Percentiles rank a stretch among this genome's conserved stretches.
These are phyloP conservation scores for Alternaria solani DNA, from an alignment of 2,329 filamentous ascomycete genomes.

Conservation along the genomic window DNA sequence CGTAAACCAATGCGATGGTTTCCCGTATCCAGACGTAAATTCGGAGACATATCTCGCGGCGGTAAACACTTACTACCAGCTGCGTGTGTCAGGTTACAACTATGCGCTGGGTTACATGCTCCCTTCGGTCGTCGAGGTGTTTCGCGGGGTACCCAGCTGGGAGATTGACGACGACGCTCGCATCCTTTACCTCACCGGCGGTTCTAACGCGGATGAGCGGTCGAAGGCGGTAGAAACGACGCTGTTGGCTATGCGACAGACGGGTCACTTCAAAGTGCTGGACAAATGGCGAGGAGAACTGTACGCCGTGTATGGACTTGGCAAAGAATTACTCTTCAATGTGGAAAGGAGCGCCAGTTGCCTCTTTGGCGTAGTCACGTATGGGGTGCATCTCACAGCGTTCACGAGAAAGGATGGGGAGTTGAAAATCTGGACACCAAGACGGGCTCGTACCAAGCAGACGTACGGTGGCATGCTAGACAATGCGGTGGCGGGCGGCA, in stretches of 20 bases:
- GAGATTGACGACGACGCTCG: constrained; percentile 65
- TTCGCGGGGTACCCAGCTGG: constrained; percentile 67
- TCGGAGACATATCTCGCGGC: constrained; percentile 62
- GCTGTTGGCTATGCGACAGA: constrained; percentile 71
- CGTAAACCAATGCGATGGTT: constrained; percentile 71
- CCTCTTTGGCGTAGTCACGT: constrained; percentile 55
- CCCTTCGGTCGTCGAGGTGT: constrained; percentile 66
- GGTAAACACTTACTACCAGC: constrained; percentile 64
- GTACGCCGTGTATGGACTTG: constrained; percentile 52
- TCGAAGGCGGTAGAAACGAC: constrained; percentile 66
- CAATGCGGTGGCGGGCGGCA: constrained; percentile 89
- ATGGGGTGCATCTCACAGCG: constrained; percentile 54
- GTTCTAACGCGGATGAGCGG: constrained; percentile 68
- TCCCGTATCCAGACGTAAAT: constrained; percentile 75
- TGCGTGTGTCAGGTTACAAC: constrained; percentile 73
- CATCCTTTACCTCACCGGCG: constrained; percentile 70
- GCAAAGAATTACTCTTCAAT: constrained; percentile 52
- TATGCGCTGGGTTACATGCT: constrained; percentile 67
- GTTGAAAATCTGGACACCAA: constrained; percentile 84
- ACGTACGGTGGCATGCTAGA: constrained; percentile 94
- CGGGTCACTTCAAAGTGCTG: constrained; percentile 76
- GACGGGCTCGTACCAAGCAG: constrained; percentile 77
- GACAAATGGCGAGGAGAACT: constrained; percentile 54
- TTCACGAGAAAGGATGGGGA: constrained; percentile 53
- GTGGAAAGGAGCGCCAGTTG: constrained; percentile 55